Percentiles rank a stretch among this genome's conserved stretches.
Evolutionary conservation across 2,329 filamentous ascomycete species (phyloP).

Genomic region (Alternaria triticina): DNA sequence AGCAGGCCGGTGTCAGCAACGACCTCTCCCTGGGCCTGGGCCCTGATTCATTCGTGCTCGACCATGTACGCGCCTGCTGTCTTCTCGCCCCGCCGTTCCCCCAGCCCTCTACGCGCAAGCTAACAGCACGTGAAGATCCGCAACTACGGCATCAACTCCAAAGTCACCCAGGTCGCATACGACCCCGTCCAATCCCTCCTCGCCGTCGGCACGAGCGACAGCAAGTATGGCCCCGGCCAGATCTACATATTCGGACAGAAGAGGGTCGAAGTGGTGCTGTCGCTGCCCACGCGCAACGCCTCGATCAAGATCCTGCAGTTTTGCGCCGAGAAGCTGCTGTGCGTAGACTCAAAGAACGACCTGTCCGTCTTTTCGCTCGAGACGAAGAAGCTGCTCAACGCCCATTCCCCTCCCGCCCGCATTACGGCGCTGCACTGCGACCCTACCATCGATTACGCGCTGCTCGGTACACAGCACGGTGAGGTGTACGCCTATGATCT

Average conservation of each 20-base stretch:
- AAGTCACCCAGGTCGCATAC: slow-evolving; percentile 80
- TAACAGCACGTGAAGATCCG: slow-evolving; percentile 36
- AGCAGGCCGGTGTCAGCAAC: slow-evolving; percentile 90
- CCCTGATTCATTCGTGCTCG: slow-evolving; percentile 78
- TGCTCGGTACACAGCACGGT: slow-evolving; percentile 81
- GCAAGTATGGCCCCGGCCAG: slow-evolving; percentile 81
- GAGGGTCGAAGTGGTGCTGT: slow-evolving; percentile 77
- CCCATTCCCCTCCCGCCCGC: slow-evolving; percentile 77
- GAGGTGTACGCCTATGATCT: slow-evolving; percentile 93
- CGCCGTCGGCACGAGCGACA: slow-evolving; percentile 88
- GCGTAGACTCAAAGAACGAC: slow-evolving; percentile 85
- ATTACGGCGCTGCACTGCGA: slow-evolving; percentile 80
- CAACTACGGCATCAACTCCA: slow-evolving; percentile 64
- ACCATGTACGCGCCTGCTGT: slow-evolving; percentile 66
- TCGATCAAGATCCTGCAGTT: slow-evolving; percentile 83
- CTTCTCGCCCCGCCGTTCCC: slow-evolving; percentile 20
- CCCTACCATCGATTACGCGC: slow-evolving; percentile 90
- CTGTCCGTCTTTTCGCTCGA: slow-evolving; percentile 82
- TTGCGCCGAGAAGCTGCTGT: slow-evolving; percentile 83
- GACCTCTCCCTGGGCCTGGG: slow-evolving; percentile 85
- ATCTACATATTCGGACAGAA: slow-evolving; percentile 88
- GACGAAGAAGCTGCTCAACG: slow-evolving; percentile 68
- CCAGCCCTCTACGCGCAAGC: slow-evolving; percentile 13
- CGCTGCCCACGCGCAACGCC: slow-evolving; percentile 68
- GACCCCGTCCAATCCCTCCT: slow-evolving; percentile 93